These are phyloP conservation scores for Diddensiella santjacobensis DNA, from an alignment of 805 yeast genomes.

Conservation along the genomic window DNA sequence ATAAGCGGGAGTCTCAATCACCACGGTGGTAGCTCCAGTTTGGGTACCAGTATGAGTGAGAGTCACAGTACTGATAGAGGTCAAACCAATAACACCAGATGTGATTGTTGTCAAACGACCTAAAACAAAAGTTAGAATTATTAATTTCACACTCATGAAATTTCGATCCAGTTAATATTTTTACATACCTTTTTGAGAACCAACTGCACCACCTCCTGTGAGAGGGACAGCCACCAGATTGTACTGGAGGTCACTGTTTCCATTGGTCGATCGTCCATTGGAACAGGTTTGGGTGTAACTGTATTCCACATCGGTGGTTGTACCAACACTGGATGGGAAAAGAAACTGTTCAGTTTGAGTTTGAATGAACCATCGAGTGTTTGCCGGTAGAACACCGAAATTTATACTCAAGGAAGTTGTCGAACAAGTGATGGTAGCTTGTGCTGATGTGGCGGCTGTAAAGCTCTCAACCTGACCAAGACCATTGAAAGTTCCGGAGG, in stretches of 20 bases:
- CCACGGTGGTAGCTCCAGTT: background rate
- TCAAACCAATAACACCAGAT: background rate
- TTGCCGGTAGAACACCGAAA: background rate
- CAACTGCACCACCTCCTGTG: background rate
- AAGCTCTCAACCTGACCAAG: background rate
- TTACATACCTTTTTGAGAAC: background rate
- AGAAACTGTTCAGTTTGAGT: background rate
- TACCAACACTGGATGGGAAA: background rate
- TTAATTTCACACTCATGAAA: too few relatives aligned
- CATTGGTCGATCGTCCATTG: background rate
- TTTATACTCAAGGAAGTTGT: background rate
- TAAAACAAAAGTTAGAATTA: background rate
- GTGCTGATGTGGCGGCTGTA: background rate
- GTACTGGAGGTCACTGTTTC: background rate
- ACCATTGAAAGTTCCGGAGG: background rate
- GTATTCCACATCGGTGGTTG: background rate
- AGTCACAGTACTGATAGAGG: background rate
- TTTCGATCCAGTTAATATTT: background rate
- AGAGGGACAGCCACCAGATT: background rate
- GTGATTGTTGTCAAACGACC: conserved; percentile 1
- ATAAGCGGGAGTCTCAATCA: conserved; percentile 1
- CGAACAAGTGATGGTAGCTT: background rate
- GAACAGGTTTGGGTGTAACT: background rate
- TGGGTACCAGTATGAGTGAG: background rate
- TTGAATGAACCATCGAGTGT: background rate